These are phyloP conservation scores for Macrolepiota dolichaula DNA, from an alignment of 768 basidiomycete genomes.

Conservation along the genomic window DNA sequence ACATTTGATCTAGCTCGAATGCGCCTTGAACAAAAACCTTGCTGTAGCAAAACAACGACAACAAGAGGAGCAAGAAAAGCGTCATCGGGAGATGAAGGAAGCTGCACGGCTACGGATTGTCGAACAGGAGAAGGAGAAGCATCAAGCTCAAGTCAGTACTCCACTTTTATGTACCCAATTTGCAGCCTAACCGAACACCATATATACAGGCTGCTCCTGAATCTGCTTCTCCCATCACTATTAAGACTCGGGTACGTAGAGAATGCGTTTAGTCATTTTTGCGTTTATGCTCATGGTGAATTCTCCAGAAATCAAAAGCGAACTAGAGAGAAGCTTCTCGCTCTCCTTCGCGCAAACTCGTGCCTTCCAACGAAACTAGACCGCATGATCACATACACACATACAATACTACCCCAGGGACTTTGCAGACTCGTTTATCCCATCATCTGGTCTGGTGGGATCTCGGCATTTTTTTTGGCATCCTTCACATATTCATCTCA, in stretches of 20 bases:
- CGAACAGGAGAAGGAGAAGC: neutral
- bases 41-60: conserved; percentile 31
- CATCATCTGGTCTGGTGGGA: conserved; percentile 2
- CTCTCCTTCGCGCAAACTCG: neutral
- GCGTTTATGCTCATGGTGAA: neutral
- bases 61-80: conserved; percentile 8
- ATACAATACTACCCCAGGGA: conserved; percentile 1
- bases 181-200: neutral
- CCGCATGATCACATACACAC: neutral
- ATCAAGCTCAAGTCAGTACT: neutral
- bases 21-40: conserved; percentile 51
- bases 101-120: conserved; percentile 2
- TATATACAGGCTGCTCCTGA: conserved; percentile 1
- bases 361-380: neutral
- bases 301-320: conserved; percentile 10
- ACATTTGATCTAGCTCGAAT: conserved; percentile 45
- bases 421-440: conserved; percentile 4
- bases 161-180: neutral
- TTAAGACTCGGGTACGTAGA: conserved; percentile 12
- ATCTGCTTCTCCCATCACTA: conserved; percentile 5
- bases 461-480: neutral
- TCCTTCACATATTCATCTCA: neutral
- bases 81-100: conserved; percentile 1
- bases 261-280: too few species aligned
- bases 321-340: neutral